Conservation (phyloP, 2,329 filamentous ascomycete genomes). For the Exophiala alcalophila region DNA sequence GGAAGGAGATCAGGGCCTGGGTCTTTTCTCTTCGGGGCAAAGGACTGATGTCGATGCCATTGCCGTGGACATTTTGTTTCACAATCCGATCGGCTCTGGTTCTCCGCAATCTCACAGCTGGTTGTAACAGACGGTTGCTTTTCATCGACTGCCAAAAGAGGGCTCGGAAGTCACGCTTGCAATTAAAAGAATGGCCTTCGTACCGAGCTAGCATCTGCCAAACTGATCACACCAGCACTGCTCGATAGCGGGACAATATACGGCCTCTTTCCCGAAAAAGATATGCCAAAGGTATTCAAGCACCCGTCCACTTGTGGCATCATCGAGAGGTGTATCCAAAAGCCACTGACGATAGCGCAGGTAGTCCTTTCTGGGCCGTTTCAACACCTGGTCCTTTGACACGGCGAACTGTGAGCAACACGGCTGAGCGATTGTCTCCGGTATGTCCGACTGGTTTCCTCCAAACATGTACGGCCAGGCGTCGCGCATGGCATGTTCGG, state of each 20-base stretch:
- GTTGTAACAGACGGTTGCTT: too few species aligned
- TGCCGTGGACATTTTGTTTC: too few species aligned
- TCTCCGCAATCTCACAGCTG: too few species aligned
- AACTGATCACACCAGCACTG: constrained; percentile 19
- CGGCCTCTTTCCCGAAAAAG: constrained; percentile 45
- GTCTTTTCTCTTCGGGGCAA: too few species aligned
- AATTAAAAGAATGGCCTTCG: too few species aligned
- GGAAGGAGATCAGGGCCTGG: too few species aligned
- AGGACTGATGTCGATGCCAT: too few species aligned
- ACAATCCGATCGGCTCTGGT: too few species aligned
- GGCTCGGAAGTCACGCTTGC: too few species aligned
- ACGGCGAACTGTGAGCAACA: constrained; percentile 67
- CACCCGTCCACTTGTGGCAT: constrained; percentile 58
- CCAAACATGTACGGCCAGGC: constrained; percentile 40
- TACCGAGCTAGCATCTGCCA: constrained; percentile 14
- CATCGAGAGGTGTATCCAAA: constrained; percentile 53
- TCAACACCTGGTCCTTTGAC: constrained; percentile 51
- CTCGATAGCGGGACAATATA: constrained; percentile 23
- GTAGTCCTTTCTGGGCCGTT: constrained; percentile 54
- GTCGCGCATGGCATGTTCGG: constrained; percentile 38
- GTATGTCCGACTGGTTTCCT: constrained; percentile 30
- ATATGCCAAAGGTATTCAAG: constrained; percentile 68
- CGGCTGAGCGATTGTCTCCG: constrained; percentile 48
- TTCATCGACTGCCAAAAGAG: too few species aligned
- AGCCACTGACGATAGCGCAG: constrained; percentile 59